A percentile compares a stretch with the other conserved stretches of the same genome.
phyloP scores from a whole-genome alignment of 2,329 filamentous ascomycete genomes.

The Pseudogymnoascus sp. region DNA sequence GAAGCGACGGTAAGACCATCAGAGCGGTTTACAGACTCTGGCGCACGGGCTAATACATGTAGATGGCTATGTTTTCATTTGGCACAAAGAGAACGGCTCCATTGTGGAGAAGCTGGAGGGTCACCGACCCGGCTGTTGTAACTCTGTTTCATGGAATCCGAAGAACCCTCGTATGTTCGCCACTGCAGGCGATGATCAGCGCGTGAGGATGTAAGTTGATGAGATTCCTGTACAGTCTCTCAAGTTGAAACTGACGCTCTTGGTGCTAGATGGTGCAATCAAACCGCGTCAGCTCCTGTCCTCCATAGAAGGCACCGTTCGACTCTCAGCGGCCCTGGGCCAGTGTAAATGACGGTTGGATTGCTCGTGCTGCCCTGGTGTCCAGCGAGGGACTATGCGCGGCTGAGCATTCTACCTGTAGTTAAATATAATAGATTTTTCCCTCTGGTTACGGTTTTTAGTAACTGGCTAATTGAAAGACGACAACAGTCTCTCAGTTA shows the following conservation, averaged over 20 bases:
- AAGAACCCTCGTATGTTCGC: conserved; percentile 76
- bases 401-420: not conserved
- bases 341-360: not conserved
- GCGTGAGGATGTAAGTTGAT: conserved; percentile 70
- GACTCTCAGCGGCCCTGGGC: not conserved
- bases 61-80: conserved; percentile 71
- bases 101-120: conserved; percentile 69
- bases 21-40: not conserved
- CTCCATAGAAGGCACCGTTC: not conserved
- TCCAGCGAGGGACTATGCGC: not conserved
- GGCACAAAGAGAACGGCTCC: conserved; percentile 76
- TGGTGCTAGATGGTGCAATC: not conserved
- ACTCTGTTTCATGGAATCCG: conserved; percentile 85
- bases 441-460: not conserved
- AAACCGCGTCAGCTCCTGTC: not conserved
- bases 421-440: not conserved
- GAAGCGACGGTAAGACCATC: conserved; percentile 66
- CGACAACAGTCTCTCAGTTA: not conserved
- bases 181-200: conserved; percentile 80
- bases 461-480: not conserved
- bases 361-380: too few relatives aligned
- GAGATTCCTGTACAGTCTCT: too few relatives aligned
- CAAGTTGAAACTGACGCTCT: not conserved
- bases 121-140: conserved; percentile 69
- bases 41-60: conserved; percentile 12